Base-by-base conservation (phyloP, 2,329 filamentous ascomycete species). In the Cladosporium sp. region DNA sequence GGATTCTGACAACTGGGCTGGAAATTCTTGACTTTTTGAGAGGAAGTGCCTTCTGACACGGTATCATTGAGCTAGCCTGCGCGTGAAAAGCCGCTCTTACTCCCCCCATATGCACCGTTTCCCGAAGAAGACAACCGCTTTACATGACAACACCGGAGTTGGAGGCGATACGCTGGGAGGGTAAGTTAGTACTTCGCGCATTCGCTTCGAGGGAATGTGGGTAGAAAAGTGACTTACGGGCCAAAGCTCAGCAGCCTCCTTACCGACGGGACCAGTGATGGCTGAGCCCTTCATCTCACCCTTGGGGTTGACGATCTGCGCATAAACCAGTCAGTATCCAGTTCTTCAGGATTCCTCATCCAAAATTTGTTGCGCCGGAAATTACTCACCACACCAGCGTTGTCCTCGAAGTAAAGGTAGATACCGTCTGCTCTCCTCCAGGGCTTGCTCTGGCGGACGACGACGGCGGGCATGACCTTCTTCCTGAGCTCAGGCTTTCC, bases 131-230 rank as follows among this genome's bases (percentile, higher is more conserved):
- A 48, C 45, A 48, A 48, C 45, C 41, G 38, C 52, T 95, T 27
- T 88, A 98, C 93, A 98, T 98, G 75, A 98, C 93, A 72, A 98
- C 93, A 85, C 93, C 93, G 57, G 92, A 95, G 88, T 98, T 98
- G 83, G 85, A 90, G 76, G 93, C 93, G 78, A 97, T 97, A 96
- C 92, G 92, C 86, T 92, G 62, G 22, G 43, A 50, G 8, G n/a
- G 29, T 11, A 20, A 38, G 40, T 45, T 33, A 45, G 52, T 25
- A 51, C 49, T 20, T 29, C 45, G 36, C 25, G 25, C 20, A 19
- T 16, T 7, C 12, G 32, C 13, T 35, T n/a, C 13, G 32, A 15
- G 4, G 15, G 7, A 15, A 35, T 11, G 12, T n/a, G 13, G n/a
- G 15, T 35, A 4, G 32, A 5, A 27, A n/a, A n/a, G n/a, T n/a